phyloP scores from a whole-genome alignment of 1,139 yeast genomes.

The Citeromyces siamensis region DNA sequence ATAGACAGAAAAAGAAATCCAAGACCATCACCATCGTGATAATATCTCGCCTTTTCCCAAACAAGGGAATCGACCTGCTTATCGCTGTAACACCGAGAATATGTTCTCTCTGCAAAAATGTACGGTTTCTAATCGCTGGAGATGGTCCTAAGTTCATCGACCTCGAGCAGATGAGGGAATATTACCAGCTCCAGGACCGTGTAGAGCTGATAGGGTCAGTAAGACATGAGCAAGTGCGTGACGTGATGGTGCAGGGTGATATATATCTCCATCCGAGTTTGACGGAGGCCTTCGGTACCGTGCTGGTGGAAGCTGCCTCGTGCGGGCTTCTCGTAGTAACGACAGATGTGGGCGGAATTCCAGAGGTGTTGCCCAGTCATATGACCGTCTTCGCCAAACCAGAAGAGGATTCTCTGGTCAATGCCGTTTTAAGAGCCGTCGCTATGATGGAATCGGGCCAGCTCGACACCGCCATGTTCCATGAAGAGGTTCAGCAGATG shows the following conservation, averaged over 20 bases:
- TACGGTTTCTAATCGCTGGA: conserved; percentile 82
- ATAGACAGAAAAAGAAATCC: conserved; percentile 10
- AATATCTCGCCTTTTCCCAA: conserved; percentile 85
- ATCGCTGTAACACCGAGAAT: conserved; percentile 81
- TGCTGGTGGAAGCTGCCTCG: conserved; percentile 92
- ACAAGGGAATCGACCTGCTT: conserved; percentile 88
- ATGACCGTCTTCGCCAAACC: conserved; percentile 94
- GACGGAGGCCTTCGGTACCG: conserved; percentile 98
- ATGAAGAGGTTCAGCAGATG: conserved; percentile 66
- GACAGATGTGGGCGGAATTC: conserved; percentile 95
- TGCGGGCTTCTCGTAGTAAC: conserved; percentile 93
- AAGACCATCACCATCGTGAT: conserved; percentile 69
- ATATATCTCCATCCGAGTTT: conserved; percentile 88
- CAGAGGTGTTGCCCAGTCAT: conserved; percentile 86
- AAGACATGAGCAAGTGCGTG: conserved; percentile 85
- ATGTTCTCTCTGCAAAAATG: conserved; percentile 50
- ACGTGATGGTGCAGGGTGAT: conserved; percentile 89
- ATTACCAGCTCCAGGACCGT: conserved; percentile 73
- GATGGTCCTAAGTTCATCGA: conserved; percentile 95
- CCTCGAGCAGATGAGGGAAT: conserved; percentile 90
- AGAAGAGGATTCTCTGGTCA: conserved; percentile 66
- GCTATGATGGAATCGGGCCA: conserved; percentile 37
- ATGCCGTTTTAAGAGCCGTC: conserved; percentile 58
- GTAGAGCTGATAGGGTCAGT: conserved; percentile 82
- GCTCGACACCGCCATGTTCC: conserved; percentile 68